Percentiles rank a stretch among this genome's conserved stretches.
Conservation (phyloP, 768 basidiomycete species). For the Calocybe indica region DNA sequence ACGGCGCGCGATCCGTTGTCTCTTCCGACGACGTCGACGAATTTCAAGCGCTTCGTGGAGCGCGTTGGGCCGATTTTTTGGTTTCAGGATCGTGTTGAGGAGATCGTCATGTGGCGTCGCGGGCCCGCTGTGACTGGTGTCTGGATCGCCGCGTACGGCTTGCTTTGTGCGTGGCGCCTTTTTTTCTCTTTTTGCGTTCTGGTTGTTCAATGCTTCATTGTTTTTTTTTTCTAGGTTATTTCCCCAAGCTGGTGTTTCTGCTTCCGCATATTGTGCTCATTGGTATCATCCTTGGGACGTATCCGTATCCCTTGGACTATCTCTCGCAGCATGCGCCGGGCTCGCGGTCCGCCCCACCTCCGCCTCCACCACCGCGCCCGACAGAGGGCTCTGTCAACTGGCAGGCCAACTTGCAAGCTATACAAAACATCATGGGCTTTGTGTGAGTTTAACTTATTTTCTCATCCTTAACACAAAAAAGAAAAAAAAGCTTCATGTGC, state of each 20-base stretch:
- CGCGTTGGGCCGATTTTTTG: constrained; percentile 80
- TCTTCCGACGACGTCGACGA: constrained; percentile 68
- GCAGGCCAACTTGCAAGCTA: constrained; percentile 83
- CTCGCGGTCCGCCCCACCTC: constrained; percentile 20
- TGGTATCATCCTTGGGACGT: constrained; percentile 58
- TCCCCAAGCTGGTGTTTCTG: constrained; percentile 65
- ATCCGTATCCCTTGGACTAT: constrained; percentile 36
- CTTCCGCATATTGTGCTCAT: constrained; percentile 62
- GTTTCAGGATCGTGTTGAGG: constrained; percentile 85
- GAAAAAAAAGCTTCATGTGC: constrained; percentile 1
- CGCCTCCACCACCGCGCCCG: constrained; percentile 24
- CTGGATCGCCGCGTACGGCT: constrained; percentile 75
- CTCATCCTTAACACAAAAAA: not conserved
- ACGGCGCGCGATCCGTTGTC: constrained; percentile 67
- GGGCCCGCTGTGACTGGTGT: constrained; percentile 66
- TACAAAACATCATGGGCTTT: constrained; percentile 88
- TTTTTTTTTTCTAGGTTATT: constrained; percentile 49
- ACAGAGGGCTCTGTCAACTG: constrained; percentile 54
- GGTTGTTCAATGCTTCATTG: not conserved
- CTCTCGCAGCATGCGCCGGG: constrained; percentile 10
- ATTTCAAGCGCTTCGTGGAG: constrained; percentile 77
- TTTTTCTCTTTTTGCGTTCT: not conserved
- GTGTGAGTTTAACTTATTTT: constrained; percentile 42
- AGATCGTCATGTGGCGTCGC: constrained; percentile 76
- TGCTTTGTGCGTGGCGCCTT: constrained; percentile 57